A percentile compares a stretch with the other conserved stretches of the same genome.
phyloP scores from a whole-genome alignment of 1,139 yeast species.

The Yueomyces sp. region DNA sequence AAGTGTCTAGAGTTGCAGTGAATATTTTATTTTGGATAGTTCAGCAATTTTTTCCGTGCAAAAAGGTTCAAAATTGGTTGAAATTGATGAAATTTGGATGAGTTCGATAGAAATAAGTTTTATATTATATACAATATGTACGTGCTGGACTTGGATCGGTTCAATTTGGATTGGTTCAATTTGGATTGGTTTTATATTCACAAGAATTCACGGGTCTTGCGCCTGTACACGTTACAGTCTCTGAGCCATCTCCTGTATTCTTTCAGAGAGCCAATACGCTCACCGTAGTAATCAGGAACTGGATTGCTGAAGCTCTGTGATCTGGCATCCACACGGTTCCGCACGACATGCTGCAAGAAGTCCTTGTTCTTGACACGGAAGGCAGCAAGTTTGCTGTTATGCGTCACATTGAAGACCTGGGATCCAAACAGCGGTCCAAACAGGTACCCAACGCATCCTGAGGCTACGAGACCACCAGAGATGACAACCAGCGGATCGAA shows the following conservation, averaged over 20 bases:
- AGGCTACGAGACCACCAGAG: slow-evolving; percentile 50
- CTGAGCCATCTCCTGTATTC: slow-evolving; percentile 93
- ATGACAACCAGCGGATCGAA: slow-evolving; percentile 75
- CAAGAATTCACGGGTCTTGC: slow-evolving; percentile 74
- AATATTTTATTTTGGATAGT: too few species aligned
- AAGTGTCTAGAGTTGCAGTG: too few species aligned
- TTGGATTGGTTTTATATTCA: slow-evolving; percentile 15
- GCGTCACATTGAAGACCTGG: slow-evolving; percentile 44
- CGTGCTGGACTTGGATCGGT: too few species aligned
- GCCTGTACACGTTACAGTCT: slow-evolving; percentile 82
- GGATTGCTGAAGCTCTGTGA: slow-evolving; percentile 88
- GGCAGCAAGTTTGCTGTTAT: slow-evolving; percentile 34
- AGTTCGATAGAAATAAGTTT: too few species aligned
- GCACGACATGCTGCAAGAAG: slow-evolving; percentile 60
- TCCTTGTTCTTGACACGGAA: slow-evolving; percentile 54
- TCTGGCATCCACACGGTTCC: slow-evolving; percentile 86
- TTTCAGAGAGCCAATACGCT: slow-evolving; percentile 74
- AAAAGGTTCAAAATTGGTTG: too few species aligned
- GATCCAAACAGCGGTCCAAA: slow-evolving; percentile 79
- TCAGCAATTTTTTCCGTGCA: too few species aligned
- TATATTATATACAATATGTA: too few species aligned
- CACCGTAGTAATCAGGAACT: slow-evolving; percentile 96
- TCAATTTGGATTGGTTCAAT: too few species aligned
- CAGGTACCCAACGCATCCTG: slow-evolving; percentile 70
- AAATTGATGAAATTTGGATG: too few species aligned